Base-by-base conservation (phyloP, 2,329 filamentous ascomycete genomes). In the Lizonia empirigonia region DNA sequence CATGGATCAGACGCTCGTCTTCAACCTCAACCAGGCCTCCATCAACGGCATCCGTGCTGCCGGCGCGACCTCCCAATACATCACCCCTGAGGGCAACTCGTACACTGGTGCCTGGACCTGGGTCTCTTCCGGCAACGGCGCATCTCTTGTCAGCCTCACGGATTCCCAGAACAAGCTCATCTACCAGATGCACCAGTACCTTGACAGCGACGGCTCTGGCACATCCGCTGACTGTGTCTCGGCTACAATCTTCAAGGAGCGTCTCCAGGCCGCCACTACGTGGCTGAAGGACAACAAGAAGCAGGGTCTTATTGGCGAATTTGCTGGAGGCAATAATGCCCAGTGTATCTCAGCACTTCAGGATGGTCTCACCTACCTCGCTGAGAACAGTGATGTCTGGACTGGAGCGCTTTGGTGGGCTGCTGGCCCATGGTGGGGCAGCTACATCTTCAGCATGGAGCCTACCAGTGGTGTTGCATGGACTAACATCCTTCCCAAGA, bases 121-220 rank as follows among this genome's bases (percentile, higher is more conserved):
- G 82, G 71, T 77, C 12, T 76, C 67, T 3, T 71, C 70, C 12
- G 78, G 77, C 33, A 81, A 80, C 60, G 73, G 50, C 27, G 73
- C 74, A 4, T 71, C 73, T 35, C 74, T 81, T 50, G 74, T 77
- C 47, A 69, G 58, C 16, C 74, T 85, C 33, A 80, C 77, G 7
- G 82, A 85, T 55, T 75, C 81, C 0, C 52, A 73, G 36, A 71
- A 83, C 69, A 82, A 81, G 62, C 75, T 84, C 49, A 69, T 85
- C 64, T 84, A 82, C 69, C 80, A 85, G 62, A 84, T 85, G 82
- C 82, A 85, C 65, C 82, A 85, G 70, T 85, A 85, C 61, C 81
- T 85, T 29, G 82, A 85, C 69, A 72, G 69, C 0, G 82, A 84
- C 53, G 78, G 80, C 44, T 80, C 77, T 2, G 82, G 82, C 7